These are phyloP conservation scores for Mrakia gelida DNA, from an alignment of 768 basidiomycete genomes.

Conservation along the genomic window DNA sequence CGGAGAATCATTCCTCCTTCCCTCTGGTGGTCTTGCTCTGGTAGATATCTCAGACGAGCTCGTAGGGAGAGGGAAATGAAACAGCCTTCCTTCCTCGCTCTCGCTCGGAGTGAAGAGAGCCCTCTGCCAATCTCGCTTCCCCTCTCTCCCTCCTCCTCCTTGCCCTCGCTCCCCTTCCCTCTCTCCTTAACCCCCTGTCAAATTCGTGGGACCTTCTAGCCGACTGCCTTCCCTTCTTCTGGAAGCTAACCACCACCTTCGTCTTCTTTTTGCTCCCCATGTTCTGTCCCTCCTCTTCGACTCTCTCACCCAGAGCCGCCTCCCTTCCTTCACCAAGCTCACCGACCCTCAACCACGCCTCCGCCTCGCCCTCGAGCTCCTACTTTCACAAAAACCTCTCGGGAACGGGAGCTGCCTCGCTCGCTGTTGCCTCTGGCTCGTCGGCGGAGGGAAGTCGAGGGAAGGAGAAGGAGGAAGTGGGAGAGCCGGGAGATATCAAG, in stretches of 20 bases:
- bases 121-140: not conserved
- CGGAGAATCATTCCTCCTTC: too few relatives aligned
- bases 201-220: not conserved
- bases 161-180: not conserved
- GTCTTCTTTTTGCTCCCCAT: not conserved
- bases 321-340: slow-evolving; percentile 6
- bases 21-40: too few relatives aligned
- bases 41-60: too few relatives aligned
- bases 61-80: not conserved
- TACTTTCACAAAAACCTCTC: slow-evolving; percentile 17
- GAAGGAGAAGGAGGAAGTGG: not conserved
- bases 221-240: not conserved
- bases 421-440: not conserved
- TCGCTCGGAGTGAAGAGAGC: not conserved
- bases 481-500: slow-evolving; percentile 10
- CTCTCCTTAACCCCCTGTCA: not conserved
- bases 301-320: slow-evolving; percentile 10
- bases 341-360: not conserved
- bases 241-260: not conserved
- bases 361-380: slow-evolving; percentile 9
- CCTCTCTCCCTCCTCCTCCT: not conserved
- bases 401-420: not conserved
- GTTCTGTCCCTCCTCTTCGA: not conserved
- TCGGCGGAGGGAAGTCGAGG: not conserved
- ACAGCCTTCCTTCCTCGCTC: too few relatives aligned